Base-by-base conservation (phyloP, 164 flowering plant species). In the Umbilicus rupestris region DNA sequence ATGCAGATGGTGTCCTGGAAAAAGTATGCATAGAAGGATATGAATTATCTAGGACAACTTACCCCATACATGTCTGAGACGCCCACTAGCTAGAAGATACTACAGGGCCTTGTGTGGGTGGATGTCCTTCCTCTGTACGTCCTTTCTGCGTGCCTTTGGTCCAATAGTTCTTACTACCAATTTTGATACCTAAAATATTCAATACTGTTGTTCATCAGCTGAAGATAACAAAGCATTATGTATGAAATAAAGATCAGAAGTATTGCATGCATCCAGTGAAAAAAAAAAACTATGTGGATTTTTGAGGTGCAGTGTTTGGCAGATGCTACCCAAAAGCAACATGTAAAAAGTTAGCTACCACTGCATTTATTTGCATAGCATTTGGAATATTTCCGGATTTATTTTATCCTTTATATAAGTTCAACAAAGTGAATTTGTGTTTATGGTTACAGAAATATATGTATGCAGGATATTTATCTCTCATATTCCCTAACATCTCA, bases 21-120 rank as follows among this genome's bases (percentile, higher is more conserved):
- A 29, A 19, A 60, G 24, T 45, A 63, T 63, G 66, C 69, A 73
- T 71, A 37, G 35, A 37, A 57, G 30, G 8, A 52, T 69, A 63
- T 66, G n/a, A n/a, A n/a, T 69, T 70, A 74, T 35, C 77, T 73
- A 75, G 42, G 59, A 59, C 69, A 55, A 55, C 60, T 55, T 55
- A 26, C 31, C 31, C 44, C 22, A 5, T 26, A 55, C 33, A 26
- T 12, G 15, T 7, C 29, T 28, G 26, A 55, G 60, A 55, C 33
- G 60, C 19, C 33, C 60, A 55, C 60, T 15, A 28, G 58, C 30
- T 52, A 24, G 52, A 47, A 50, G 29, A 26, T 50, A 28, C 33
- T 55, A 33, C 60, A 28, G 33, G 60, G 60, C 29, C 60, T 55
- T 55, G 60, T 55, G n/a, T 28, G 60, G 33, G 60, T 12, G 19